Evolutionary conservation across 2,329 filamentous ascomycete genomes (phyloP), one percentile per base, ranked within the genome.

Genomic region (Pseudogymnoascus sp.): DNA sequence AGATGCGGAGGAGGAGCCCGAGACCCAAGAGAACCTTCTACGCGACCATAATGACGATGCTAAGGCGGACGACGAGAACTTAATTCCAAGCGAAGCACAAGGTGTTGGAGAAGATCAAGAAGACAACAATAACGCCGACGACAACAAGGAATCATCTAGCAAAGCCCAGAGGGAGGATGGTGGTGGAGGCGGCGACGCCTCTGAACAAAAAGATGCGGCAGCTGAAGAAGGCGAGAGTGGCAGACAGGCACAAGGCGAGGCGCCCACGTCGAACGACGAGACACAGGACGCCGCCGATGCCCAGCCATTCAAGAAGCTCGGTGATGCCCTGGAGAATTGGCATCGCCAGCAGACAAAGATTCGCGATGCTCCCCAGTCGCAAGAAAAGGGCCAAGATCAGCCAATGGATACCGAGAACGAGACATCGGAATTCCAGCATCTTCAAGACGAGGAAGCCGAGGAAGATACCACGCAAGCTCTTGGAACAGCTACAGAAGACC

Each of bases 251-350:
- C 72, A 74, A 29, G 73, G 75, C 9, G 74, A 77, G 61, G 76
- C 75, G 39, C 75, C 71, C 35, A 69, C 72, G 62, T 63, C 70
- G 1, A 65, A 68, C 33, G 68, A 73, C 33, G 72, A 74, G 13
- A 72, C 74, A 13, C 72, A 80, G 66, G 74, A 79, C 38, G 74
- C 74, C 25, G 69, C 71, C 4, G 74, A 83, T 60, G 77, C 79
- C 51, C 85, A 94, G 67, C 90, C 92, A 1, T 96, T 97, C 81
- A 94, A 94, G 77, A 95, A 96, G 71, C 84, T 99, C 31, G 94
- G 94, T 21, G 92, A 99, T 76, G 89, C 91, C 5, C 80, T 99
- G 33, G 92, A 97, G 73, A 85, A 88, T 68, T 99, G 92, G 91
- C 92, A 97, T 74, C 85, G 90, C 63, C 90, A 92, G 71, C 90